These are phyloP conservation scores for Pseudonitzschia multistriata DNA, from an alignment of 108 stramenopile species.

Conservation along the genomic window DNA sequence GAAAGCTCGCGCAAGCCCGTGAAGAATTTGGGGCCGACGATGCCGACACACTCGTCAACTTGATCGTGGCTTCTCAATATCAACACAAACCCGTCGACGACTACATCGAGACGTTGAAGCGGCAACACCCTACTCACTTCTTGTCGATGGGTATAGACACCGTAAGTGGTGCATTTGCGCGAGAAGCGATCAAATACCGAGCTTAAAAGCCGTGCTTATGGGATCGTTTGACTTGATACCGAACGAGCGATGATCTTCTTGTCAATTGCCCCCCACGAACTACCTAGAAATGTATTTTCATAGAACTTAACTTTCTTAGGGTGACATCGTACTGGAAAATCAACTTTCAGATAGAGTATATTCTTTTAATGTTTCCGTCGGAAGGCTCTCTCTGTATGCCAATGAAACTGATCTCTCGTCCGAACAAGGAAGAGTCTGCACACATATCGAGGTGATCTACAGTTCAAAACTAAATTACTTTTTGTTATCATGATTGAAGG, in stretches of 20 bases:
- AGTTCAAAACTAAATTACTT: too few relatives aligned
- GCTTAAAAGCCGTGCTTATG: constrained; percentile 11
- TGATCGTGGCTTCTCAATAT: constrained; percentile 84
- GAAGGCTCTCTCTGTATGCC: too few relatives aligned
- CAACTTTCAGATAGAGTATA: background rate
- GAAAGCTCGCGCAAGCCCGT: constrained; percentile 64
- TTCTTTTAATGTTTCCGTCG: too few relatives aligned
- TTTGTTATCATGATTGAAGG: too few relatives aligned
- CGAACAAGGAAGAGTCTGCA: too few relatives aligned
- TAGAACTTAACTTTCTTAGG: background rate
- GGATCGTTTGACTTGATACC: background rate
- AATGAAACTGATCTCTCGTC: too few relatives aligned
- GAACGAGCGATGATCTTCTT: background rate
- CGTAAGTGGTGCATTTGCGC: constrained; percentile 80
- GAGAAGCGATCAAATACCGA: constrained; percentile 82
- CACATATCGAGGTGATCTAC: too few relatives aligned
- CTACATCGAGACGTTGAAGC: constrained; percentile 46
- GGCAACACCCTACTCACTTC: constrained; percentile 58
- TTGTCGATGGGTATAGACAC: constrained; percentile 66
- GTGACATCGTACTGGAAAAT: background rate
- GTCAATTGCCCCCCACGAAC: background rate
- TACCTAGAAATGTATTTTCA: background rate
- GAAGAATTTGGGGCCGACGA: constrained; percentile 51
- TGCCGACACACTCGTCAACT: constrained; percentile 88
- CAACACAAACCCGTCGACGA: constrained; percentile 56